A percentile compares a stretch with the other conserved stretches of the same genome.
phyloP scores from a whole-genome alignment of 108 stramenopile species.

The Fistulifera pelliculosa region DNA sequence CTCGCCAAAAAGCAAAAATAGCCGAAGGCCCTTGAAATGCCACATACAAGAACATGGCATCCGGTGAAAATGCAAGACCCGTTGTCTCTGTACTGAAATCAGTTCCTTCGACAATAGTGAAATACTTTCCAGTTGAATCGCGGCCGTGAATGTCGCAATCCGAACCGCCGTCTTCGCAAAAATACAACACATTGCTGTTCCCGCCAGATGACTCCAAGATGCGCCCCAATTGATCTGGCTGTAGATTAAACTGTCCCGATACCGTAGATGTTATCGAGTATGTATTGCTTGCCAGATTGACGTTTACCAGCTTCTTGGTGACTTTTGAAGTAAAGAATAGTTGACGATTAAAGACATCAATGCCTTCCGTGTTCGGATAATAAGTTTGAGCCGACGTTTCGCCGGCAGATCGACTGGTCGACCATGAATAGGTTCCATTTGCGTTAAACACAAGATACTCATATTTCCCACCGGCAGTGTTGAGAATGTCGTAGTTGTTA shows the following conservation, averaged over 20 bases:
- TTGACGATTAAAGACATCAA: constrained; percentile 20
- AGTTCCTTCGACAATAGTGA: constrained; percentile 33
- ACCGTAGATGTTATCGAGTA: constrained; percentile 10
- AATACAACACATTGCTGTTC: constrained; percentile 30
- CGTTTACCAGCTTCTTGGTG: constrained; percentile 14
- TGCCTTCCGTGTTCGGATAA: constrained; percentile 37
- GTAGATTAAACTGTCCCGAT: constrained; percentile 25
- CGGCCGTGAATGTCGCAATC: constrained; percentile 27
- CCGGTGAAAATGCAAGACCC: constrained; percentile 48
- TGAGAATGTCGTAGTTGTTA: constrained; percentile 1
- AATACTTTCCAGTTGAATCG: constrained; percentile 14
- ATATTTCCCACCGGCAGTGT: background rate
- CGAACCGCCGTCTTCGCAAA: constrained; percentile 48
- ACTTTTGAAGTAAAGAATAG: constrained; percentile 44
- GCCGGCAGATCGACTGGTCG: constrained; percentile 11
- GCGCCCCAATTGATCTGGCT: constrained; percentile 36
- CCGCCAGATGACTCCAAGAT: constrained; percentile 7
- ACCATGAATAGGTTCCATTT: constrained; percentile 24
- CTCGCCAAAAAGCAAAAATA: constrained; percentile 17
- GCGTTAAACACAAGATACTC: constrained; percentile 15
- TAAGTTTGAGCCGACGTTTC: constrained; percentile 10
- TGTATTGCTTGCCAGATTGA: constrained; percentile 26
- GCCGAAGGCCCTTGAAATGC: constrained; percentile 11
- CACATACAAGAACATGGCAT: constrained; percentile 26
- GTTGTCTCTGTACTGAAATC: constrained; percentile 23